Conservation (phyloP, 2,329 filamentous ascomycete species). For the Fusarium sp. region DNA sequence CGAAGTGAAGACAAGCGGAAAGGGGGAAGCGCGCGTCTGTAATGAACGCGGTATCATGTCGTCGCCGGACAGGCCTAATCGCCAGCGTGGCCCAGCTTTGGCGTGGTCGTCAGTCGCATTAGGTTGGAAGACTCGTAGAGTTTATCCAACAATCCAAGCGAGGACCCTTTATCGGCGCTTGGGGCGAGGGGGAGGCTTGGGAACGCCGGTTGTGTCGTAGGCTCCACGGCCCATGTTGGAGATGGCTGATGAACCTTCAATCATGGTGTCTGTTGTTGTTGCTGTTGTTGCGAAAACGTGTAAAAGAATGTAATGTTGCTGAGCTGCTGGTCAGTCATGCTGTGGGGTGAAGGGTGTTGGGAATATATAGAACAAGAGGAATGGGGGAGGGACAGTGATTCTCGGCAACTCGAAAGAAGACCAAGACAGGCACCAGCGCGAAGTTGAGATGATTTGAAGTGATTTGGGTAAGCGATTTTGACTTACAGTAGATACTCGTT, state of each 20-base stretch:
- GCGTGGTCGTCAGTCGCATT: constrained; percentile 40
- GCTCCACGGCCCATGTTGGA: constrained; percentile 67
- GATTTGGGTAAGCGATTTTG: constrained; percentile 50
- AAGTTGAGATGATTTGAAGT: constrained; percentile 14
- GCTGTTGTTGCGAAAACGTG: constrained; percentile 24
- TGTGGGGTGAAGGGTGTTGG: not conserved
- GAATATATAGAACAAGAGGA: constrained; percentile 1
- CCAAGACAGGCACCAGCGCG: constrained; percentile 20
- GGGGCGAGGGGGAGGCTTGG: constrained; percentile 63
- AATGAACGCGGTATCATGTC: constrained; percentile 29
- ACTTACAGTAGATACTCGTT: constrained; percentile 54
- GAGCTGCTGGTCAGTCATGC: constrained; percentile 37
- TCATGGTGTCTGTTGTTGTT: constrained; percentile 56
- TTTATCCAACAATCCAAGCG: constrained; percentile 42
- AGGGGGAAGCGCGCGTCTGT: constrained; percentile 20
- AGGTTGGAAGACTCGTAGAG: constrained; percentile 31
- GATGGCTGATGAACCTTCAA: constrained; percentile 53
- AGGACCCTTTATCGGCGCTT: constrained; percentile 55
- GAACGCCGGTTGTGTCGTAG: constrained; percentile 66
- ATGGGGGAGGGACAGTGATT: constrained; percentile 1
- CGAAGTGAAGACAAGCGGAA: constrained; percentile 40
- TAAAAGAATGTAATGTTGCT: constrained; percentile 25
- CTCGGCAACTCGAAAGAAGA: constrained; percentile 3
- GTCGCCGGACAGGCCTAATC: constrained; percentile 38
- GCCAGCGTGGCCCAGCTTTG: constrained; percentile 42